Evolutionary conservation across 116 monocot genomes (phyloP).

Genomic region (Trichopus zeylanicus): DNA sequence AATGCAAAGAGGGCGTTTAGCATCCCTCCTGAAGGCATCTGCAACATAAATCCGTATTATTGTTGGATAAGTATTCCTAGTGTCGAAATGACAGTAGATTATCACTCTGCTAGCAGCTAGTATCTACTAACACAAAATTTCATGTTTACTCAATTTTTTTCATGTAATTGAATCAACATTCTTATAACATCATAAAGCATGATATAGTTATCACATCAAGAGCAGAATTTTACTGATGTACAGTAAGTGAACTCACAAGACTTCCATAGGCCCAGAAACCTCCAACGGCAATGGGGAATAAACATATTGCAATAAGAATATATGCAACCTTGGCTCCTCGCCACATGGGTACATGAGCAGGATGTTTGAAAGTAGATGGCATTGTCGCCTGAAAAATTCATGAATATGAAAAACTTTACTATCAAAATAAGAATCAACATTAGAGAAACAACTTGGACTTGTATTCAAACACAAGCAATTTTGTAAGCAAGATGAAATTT

Average conservation of each 20-base stretch:
- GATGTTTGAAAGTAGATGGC: conserved; percentile 95
- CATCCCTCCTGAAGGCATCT: conserved; percentile 93
- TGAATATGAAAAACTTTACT: background rate
- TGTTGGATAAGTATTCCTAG: no score
- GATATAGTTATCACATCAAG: no score
- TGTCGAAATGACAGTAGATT: no score
- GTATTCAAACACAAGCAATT: background rate
- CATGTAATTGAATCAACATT: no score
- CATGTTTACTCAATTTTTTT: no score
- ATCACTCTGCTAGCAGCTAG: no score
- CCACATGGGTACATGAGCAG: conserved; percentile 95
- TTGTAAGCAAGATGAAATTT: background rate
- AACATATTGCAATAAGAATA: conserved; percentile 67
- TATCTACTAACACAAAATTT: no score
- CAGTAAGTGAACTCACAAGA: conserved; percentile 34
- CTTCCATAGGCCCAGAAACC: conserved; percentile 92
- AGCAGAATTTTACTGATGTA: no score
- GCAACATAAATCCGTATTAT: conserved; percentile 7
- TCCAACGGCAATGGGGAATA: conserved; percentile 83
- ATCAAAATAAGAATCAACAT: no score
- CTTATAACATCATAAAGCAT: no score
- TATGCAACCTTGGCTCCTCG: conserved; percentile 85
- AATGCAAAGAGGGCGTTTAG: conserved; percentile 64
- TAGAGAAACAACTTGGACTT: no score
- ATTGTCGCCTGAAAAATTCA: conserved; percentile 63